Evolutionary conservation across 805 yeast species (phyloP).

Genomic region (Nakazawaea pomicola): DNA sequence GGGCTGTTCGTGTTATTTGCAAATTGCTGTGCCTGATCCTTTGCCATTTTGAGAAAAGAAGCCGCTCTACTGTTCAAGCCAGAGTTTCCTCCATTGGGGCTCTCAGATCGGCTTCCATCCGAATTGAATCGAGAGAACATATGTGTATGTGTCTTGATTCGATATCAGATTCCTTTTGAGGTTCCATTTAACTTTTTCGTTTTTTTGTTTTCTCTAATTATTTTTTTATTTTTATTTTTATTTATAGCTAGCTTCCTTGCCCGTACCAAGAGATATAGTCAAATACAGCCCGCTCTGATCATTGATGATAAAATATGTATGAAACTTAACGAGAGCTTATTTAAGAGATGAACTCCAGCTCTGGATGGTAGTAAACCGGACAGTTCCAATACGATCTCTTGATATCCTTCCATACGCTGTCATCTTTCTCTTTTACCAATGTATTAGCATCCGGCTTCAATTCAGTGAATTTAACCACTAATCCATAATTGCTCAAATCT

Average conservation of each 20-base stretch:
- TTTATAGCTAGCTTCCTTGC: too few species aligned
- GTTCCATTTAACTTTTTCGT: neutral
- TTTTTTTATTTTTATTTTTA: neutral
- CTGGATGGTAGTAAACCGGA: constrained; percentile 65
- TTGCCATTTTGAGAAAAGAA: constrained; percentile 12
- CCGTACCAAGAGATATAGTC: too few species aligned
- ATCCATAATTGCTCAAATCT: constrained; percentile 77
- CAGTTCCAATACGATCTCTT: constrained; percentile 66
- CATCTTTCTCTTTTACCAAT: constrained; percentile 20
- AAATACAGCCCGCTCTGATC: too few species aligned
- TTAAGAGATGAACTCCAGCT: constrained; percentile 37
- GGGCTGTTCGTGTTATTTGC: constrained; percentile 1
- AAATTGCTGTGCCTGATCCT: constrained; percentile 15
- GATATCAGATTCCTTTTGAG: neutral
- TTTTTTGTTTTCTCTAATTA: neutral
- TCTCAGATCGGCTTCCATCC: constrained; percentile 22
- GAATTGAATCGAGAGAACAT: constrained; percentile 14
- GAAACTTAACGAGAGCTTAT: neutral
- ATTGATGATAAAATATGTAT: too few species aligned
- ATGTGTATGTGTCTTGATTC: neutral
- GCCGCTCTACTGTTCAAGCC: constrained; percentile 13
- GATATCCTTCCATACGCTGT: constrained; percentile 57
- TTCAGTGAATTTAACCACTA: constrained; percentile 52
- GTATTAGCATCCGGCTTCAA: constrained; percentile 38
- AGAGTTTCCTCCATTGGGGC: constrained; percentile 14